These are phyloP conservation scores for Tetracladium setigerum DNA, from an alignment of 495 filamentous ascomycete genomes.

Conservation along the genomic window DNA sequence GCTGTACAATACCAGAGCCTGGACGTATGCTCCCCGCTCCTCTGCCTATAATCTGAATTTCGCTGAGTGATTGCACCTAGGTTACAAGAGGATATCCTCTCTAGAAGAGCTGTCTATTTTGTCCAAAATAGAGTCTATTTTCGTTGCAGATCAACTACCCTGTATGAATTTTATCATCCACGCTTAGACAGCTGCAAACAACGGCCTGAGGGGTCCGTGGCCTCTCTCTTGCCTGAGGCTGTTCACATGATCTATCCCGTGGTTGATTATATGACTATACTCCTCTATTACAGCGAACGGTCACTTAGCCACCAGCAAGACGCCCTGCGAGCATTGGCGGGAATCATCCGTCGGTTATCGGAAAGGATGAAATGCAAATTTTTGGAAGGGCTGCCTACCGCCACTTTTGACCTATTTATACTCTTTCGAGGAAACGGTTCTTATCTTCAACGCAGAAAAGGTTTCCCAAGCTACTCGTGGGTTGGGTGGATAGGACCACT, in stretches of 20 bases:
- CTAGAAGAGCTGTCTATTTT: slow-evolving; percentile 11
- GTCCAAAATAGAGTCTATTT: slow-evolving; percentile 9
- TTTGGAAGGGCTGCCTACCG: slow-evolving; percentile 13
- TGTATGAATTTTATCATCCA: background rate
- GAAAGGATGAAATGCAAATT: slow-evolving; percentile 3
- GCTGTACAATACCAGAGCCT: background rate
- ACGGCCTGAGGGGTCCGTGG: too few species aligned
- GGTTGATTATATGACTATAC: slow-evolving; percentile 1
- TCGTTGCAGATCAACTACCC: background rate
- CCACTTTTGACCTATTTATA: slow-evolving; percentile 7
- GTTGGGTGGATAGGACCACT: slow-evolving; percentile 8
- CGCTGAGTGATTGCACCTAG: background rate
- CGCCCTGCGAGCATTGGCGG: slow-evolving; percentile 7
- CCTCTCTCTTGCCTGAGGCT: background rate
- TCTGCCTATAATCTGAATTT: background rate
- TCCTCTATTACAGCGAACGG: slow-evolving; percentile 7
- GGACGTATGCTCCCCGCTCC: background rate
- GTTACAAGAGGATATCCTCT: slow-evolving; percentile 16
- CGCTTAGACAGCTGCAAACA: background rate
- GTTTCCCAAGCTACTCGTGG: slow-evolving; percentile 18
- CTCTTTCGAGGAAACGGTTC: background rate
- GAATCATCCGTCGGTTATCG: slow-evolving; percentile 9
- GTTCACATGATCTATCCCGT: slow-evolving; percentile 4
- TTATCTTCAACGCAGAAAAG: slow-evolving; percentile 6
- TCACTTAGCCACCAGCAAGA: slow-evolving; percentile 9